Base-by-base conservation (phyloP, 306 rosid genomes). In the Cucurbita pepo region DNA sequence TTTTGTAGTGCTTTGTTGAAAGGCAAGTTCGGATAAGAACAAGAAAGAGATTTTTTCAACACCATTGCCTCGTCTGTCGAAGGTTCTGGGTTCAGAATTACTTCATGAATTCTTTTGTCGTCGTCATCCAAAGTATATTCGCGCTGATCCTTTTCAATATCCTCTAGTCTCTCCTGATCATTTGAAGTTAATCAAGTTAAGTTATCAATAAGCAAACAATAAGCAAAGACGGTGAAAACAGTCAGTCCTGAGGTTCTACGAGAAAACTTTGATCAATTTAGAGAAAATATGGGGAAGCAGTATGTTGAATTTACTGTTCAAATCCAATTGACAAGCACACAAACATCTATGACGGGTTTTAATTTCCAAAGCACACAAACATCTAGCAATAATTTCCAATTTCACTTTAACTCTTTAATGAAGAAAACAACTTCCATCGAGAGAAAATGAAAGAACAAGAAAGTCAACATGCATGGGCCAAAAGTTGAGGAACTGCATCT, bases 101-200 rank as follows among this genome's bases (percentile, higher is more conserved):
- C 96, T 7, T 86, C 86, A 37, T 95, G 99, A 54, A 85, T 83
- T 81, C 79, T 83, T 83, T 89, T 89, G 79, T 95, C 99, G 65
- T 91, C 99, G 13, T 89, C 97, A 79, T 95, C 99, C 86, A 95
- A 83, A 77, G 99, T 91, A 85, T 95, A 95, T 69, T 95, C 99
- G 69, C 86, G 83, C 77, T 91, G 99, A 85, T 95, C 97, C 83
- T 63, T 85, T 79, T 86, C 99, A 67, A 95, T 95, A 80, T 81
- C 81, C 61, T 95, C 95, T 77, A 95, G 83, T 83, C 96, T 91
- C 86, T 95, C 99, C 99, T 95, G 83, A 64, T 70, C 56, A 72
- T 53, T 82, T 60, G 62, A 73, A 48, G 81, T 60, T 70, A 76
- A 10, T 38, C 67, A 47, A 81, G 79, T 78, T 15, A 30, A 55